Evolutionary conservation across 257 asterid species (phyloP), one percentile per base, ranked within the genome.

Genomic region (Petunia secreta): DNA sequence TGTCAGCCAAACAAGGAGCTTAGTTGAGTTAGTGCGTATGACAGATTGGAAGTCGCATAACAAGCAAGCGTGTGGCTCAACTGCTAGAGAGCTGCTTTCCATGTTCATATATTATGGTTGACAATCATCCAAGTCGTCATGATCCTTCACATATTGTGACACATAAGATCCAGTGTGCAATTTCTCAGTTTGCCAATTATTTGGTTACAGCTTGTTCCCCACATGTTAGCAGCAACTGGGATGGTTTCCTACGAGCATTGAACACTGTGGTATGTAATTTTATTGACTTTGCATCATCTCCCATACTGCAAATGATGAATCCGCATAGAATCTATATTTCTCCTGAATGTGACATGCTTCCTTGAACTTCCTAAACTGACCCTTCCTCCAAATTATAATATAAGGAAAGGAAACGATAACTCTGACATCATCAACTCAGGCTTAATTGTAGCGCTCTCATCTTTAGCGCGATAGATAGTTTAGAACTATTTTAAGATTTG

Each of bases 31-130:
- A 43, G 71, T 36, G 16, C 80, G 50, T 78, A 14, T 78, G 78
- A 82, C 93, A 95, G 99, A 87, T 95, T 80, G 99, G 99, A 83
- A 91, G 99, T 78, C 93, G 97, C 82, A 87, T 93, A 84, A 94
- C 97, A 38, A 97, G 99, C 80, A 89, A 89, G 80, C 92, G 97
- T 48, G 87, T 95, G 79, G 85, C 97, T 80, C 89, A 95, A 82
- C 88, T 93, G 97, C 82, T 95, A 80, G 97, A 92, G 83, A 77
- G 81, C 68, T 87, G 90, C 84, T 84, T 84, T 77, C 97, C 99
- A 74, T 88, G 91, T 87, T 83, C 96, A 2, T 91, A 89, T 86
- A 88, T 95, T 69, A 86, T 95, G 97, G 92, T 93, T 66, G 99
- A 95, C 36, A 89, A 85, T 78, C 99, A 96, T 83, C 94, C 97